These are phyloP conservation scores for Aurantiochytrium sp. DNA, from an alignment of 108 stramenopile genomes.

Conservation along the genomic window DNA sequence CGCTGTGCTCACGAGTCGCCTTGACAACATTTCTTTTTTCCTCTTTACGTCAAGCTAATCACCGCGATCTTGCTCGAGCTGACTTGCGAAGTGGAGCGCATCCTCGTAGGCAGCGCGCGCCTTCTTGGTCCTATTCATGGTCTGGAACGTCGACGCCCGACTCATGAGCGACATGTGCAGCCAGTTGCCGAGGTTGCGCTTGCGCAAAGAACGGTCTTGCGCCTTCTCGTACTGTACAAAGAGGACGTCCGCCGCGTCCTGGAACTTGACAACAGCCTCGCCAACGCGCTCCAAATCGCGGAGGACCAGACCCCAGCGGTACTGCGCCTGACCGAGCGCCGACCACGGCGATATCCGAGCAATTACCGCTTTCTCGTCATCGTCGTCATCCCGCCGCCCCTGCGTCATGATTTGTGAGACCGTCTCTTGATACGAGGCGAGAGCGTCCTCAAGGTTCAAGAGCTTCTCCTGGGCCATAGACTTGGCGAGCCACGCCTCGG, in stretches of 20 bases:
- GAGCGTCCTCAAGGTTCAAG: not conserved
- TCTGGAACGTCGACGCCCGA: not conserved
- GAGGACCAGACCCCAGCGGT: slow-evolving; percentile 2
- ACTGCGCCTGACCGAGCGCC: not conserved
- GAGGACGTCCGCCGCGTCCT: not conserved
- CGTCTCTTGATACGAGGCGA: not conserved
- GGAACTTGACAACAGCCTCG: not conserved
- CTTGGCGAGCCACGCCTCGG: not conserved
- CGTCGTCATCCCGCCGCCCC: not conserved
- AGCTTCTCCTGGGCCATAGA: not conserved
- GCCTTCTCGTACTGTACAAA: not conserved
- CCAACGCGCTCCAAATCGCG: not conserved
- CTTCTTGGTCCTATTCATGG: not conserved
- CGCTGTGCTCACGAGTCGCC: too few relatives aligned
- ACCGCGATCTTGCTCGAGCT: not conserved
- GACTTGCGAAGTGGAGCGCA: not conserved
- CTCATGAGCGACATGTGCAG: not conserved
- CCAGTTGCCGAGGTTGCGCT: not conserved
- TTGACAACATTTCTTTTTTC: too few relatives aligned
- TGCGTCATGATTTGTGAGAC: not conserved
- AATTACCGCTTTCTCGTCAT: not conserved
- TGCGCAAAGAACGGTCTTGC: not conserved
- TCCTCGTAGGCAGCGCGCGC: not conserved
- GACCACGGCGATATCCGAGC: not conserved
- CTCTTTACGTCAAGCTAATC: not conserved